phyloP scores from a whole-genome alignment of 2,329 filamentous ascomycete species.

The Phaeosphaeria sp. region DNA sequence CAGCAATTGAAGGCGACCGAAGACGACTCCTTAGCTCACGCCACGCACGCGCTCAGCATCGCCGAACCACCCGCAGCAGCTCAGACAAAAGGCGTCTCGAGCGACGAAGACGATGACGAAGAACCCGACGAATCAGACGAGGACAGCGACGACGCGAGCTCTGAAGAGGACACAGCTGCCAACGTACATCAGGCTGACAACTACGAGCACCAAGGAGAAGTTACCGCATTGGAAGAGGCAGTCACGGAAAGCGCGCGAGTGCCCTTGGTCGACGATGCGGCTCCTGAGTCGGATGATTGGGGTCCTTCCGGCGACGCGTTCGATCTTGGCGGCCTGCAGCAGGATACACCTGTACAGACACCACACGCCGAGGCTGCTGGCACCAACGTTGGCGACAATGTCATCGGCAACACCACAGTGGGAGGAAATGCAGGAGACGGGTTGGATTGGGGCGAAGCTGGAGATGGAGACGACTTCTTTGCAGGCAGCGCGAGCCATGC shows the following conservation, averaged over 20 bases:
- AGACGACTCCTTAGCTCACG: constrained; percentile 21
- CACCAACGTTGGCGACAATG: constrained; percentile 39
- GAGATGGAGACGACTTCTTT: constrained; percentile 44
- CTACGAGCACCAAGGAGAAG: constrained; percentile 57
- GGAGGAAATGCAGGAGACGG: constrained; percentile 39
- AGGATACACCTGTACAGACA: constrained; percentile 30
- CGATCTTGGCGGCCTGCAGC: constrained; percentile 34
- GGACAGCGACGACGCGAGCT: constrained; percentile 13
- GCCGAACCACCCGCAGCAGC: constrained; percentile 12
- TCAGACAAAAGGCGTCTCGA: constrained; percentile 17
- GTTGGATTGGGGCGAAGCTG: constrained; percentile 44
- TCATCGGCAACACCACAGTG: constrained; percentile 38
- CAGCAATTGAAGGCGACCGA: constrained; percentile 8
- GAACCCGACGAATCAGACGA: no score
- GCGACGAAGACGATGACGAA: constrained; percentile 16
- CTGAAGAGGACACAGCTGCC: constrained; percentile 17
- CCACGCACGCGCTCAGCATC: constrained; percentile 26
- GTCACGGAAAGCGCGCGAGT: constrained; percentile 51
- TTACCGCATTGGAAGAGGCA: constrained; percentile 54
- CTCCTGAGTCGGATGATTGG: constrained; percentile 46
- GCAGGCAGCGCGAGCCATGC: constrained; percentile 17
- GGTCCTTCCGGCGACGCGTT: constrained; percentile 39
- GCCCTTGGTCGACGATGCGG: constrained; percentile 49
- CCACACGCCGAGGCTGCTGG: constrained; percentile 35
- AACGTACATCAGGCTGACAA: constrained; percentile 37